A percentile compares a stretch with the other conserved stretches of the same genome.
phyloP scores from a whole-genome alignment of 192 early-diverging fungal species.

The Coemansia sp. region DNA sequence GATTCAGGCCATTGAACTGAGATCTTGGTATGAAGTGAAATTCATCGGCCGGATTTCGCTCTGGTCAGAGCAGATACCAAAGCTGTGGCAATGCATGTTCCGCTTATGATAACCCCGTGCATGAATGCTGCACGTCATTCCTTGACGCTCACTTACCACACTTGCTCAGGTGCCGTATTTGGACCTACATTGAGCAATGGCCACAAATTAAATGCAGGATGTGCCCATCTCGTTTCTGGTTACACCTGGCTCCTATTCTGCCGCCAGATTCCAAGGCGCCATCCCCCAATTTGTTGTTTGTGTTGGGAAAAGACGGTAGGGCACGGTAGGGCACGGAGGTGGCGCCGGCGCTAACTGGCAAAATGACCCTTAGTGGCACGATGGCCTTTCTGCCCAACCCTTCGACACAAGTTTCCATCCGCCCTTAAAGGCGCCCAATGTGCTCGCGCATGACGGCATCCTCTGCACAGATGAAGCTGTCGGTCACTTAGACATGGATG shows the following conservation, averaged over 20 bases:
- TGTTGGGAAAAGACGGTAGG: neutral
- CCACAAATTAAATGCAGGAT: constrained; percentile 4
- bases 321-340: neutral
- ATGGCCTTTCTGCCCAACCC: neutral
- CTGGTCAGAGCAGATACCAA: neutral
- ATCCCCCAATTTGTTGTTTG: neutral
- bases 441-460: neutral
- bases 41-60: neutral
- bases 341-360: neutral
- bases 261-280: neutral
- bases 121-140: neutral
- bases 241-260: neutral
- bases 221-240: neutral
- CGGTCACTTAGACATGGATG: neutral
- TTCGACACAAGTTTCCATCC: neutral
- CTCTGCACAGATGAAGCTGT: neutral
- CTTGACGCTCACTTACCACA: neutral
- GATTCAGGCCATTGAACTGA: neutral
- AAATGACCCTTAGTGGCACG: neutral
- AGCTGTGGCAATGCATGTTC: neutral
- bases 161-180: neutral
- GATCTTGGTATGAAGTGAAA: neutral
- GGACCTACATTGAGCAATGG: neutral
- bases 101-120: neutral
- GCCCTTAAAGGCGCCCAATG: neutral